Evolutionary conservation across 1,284 basidiomycete species (phyloP).

Genomic region (Ceratobasidium sp.): DNA sequence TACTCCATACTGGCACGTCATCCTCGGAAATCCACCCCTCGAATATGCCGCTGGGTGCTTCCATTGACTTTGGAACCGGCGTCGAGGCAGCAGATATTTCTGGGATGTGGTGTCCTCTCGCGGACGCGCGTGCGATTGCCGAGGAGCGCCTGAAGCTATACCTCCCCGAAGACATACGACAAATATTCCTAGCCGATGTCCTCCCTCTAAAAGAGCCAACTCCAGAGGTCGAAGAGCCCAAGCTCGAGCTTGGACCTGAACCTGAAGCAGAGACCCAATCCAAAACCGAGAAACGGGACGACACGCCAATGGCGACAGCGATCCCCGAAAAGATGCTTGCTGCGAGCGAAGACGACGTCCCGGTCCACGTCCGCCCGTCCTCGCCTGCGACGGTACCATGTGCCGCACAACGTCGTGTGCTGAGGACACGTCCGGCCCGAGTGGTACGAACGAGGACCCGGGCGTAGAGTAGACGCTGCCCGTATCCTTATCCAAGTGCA

Average conservation of each 20-base stretch:
- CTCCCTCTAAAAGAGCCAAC: constrained; percentile 3
- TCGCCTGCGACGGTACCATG: constrained; percentile 40
- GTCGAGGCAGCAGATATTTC: constrained; percentile 36
- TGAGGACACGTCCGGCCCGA: constrained; percentile 38
- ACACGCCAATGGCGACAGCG: constrained; percentile 25
- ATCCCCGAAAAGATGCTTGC: constrained; percentile 37
- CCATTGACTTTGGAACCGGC: constrained; percentile 39
- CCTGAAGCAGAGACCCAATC: background rate
- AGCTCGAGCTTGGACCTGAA: constrained; percentile 7
- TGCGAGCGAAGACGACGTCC: constrained; percentile 34
- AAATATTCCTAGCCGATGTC: constrained; percentile 16
- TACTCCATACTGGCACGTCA: constrained; percentile 13
- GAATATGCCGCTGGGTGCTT: constrained; percentile 35
- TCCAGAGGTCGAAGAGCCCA: constrained; percentile 11
- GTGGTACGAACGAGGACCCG: constrained; percentile 37
- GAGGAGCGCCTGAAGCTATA: constrained; percentile 34
- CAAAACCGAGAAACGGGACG: constrained; percentile 26
- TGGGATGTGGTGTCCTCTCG: constrained; percentile 40
- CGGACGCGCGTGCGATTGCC: constrained; percentile 24
- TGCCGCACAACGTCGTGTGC: constrained; percentile 31
- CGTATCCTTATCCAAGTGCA: background rate
- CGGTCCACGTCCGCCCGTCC: constrained; percentile 37
- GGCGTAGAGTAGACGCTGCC: constrained; percentile 30
- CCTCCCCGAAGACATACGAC: constrained; percentile 33
- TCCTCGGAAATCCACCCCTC: constrained; percentile 14